These are phyloP conservation scores for Ogataea naganishii DNA, from an alignment of 805 yeast genomes.

Conservation along the genomic window DNA sequence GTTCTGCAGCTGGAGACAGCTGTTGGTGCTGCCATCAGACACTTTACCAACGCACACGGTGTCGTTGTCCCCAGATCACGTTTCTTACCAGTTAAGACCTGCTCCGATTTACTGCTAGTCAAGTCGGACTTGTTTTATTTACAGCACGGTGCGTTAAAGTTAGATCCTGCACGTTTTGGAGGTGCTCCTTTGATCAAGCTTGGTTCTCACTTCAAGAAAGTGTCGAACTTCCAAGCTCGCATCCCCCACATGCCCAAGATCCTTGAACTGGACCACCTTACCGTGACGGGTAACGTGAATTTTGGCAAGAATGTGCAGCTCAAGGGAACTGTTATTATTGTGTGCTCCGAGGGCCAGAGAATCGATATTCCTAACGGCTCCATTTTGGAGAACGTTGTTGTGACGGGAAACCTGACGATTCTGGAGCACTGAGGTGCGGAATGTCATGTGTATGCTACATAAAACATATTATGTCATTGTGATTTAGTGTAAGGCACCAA, in stretches of 20 bases:
- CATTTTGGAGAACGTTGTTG: slow-evolving; percentile 89
- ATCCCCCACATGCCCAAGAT: slow-evolving; percentile 94
- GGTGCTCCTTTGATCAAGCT: slow-evolving; percentile 92
- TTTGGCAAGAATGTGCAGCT: slow-evolving; percentile 85
- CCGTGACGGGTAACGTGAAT: slow-evolving; percentile 92
- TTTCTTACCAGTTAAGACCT: slow-evolving; percentile 96
- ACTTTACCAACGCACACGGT: slow-evolving; percentile 92
- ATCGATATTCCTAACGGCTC: slow-evolving; percentile 98
- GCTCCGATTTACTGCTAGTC: slow-evolving; percentile 88
- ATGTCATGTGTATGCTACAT: no score
- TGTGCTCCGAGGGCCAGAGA: slow-evolving; percentile 93
- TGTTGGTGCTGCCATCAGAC: slow-evolving; percentile 97
- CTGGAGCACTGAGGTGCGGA: slow-evolving; percentile 74
- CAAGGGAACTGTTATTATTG: slow-evolving; percentile 96
- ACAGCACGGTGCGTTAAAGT: slow-evolving; percentile 82
- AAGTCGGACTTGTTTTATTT: slow-evolving; percentile 89
- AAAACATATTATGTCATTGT: no score
- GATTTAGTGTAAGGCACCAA: no score
- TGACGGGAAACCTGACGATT: slow-evolving; percentile 92
- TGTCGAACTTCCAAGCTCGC: slow-evolving; percentile 80
- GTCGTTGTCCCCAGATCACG: slow-evolving; percentile 97
- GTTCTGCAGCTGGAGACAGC: slow-evolving; percentile 97
- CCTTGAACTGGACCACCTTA: slow-evolving; percentile 92
- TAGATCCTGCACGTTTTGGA: slow-evolving; percentile 81
- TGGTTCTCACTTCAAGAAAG: slow-evolving; percentile 96